A percentile compares a stretch with the other conserved stretches of the same genome.
These are phyloP conservation scores for Extremus antarcticus DNA, from an alignment of 495 filamentous ascomycete genomes.

Conservation along the genomic window DNA sequence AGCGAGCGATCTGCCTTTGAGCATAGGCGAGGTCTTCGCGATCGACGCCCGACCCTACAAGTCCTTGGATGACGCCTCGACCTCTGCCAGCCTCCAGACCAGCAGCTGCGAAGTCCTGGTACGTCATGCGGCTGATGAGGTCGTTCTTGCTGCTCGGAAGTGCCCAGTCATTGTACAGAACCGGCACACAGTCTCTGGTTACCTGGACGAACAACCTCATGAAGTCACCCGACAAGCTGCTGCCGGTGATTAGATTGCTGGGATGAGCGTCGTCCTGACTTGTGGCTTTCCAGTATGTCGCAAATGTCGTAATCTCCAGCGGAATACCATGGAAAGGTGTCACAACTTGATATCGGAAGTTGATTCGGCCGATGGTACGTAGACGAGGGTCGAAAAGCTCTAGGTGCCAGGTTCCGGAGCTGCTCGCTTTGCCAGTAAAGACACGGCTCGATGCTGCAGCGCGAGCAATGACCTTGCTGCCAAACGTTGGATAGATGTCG, in stretches of 20 bases:
- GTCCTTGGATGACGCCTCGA: slow-evolving; percentile 37
- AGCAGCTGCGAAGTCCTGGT: slow-evolving; percentile 52
- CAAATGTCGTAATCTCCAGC: slow-evolving; percentile 92
- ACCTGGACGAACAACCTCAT: slow-evolving; percentile 82
- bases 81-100: slow-evolving; percentile 10
- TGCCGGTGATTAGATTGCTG: slow-evolving; percentile 82
- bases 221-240: slow-evolving; percentile 88
- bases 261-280: slow-evolving; percentile 76
- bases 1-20: slow-evolving; percentile 58
- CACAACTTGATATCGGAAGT: slow-evolving; percentile 88
- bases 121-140: slow-evolving; percentile 64
- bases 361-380: slow-evolving; percentile 87
- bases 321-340: slow-evolving; percentile 92
- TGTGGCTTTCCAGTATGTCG: slow-evolving; percentile 98
- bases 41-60: slow-evolving; percentile 39
- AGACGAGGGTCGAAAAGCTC: slow-evolving; percentile 88
- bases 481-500: slow-evolving; percentile 94
- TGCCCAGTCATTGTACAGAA: slow-evolving; percentile 69
- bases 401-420: slow-evolving; percentile 69
- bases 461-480: slow-evolving; percentile 91
- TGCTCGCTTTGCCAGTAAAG: slow-evolving; percentile 61
- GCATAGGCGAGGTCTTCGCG: slow-evolving; percentile 42
- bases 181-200: slow-evolving; percentile 74
- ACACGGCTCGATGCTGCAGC: slow-evolving; percentile 79
- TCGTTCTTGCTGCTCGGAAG: slow-evolving; percentile 43